A percentile compares a stretch with the other conserved stretches of the same genome.
Conservation (phyloP, 768 basidiomycete species). For the Pleurotus pulmonarius region DNA sequence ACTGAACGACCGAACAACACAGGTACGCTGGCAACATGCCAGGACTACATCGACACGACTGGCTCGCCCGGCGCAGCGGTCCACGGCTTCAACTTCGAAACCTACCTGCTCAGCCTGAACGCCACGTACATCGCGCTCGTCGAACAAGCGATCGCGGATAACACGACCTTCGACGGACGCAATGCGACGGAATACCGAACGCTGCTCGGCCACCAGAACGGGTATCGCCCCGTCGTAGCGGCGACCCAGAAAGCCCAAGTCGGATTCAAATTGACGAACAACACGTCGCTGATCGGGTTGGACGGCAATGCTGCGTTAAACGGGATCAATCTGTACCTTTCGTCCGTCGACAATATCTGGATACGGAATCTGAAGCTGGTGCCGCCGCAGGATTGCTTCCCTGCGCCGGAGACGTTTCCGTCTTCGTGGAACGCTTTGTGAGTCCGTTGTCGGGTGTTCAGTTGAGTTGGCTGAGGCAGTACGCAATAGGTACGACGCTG, state of each 20-base stretch:
- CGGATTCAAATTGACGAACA: constrained; percentile 12
- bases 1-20: neutral
- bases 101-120: constrained; percentile 13
- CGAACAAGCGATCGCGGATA: constrained; percentile 9
- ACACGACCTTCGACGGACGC: constrained; percentile 15
- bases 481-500: constrained; percentile 12
- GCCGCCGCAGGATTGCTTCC: constrained; percentile 14
- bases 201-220: constrained; percentile 13
- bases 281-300: constrained; percentile 14
- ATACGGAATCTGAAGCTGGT: constrained; percentile 15
- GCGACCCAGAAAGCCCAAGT: constrained; percentile 14
- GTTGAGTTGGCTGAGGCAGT: neutral
- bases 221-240: constrained; percentile 11
- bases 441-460: neutral
- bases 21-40: constrained; percentile 9
- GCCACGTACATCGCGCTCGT: constrained; percentile 12
- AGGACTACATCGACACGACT: constrained; percentile 12
- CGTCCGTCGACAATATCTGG: constrained; percentile 13
- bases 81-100: constrained; percentile 13
- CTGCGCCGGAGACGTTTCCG: constrained; percentile 15
- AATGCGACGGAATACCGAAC: constrained; percentile 14
- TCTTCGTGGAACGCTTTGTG: constrained; percentile 15
- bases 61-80: constrained; percentile 11
- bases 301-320: constrained; percentile 12
- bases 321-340: constrained; percentile 13